Evolutionary conservation across 495 filamentous ascomycete genomes (phyloP), one percentile per base, ranked within the genome.

Genomic region (Astrothelium subdiscretum): DNA sequence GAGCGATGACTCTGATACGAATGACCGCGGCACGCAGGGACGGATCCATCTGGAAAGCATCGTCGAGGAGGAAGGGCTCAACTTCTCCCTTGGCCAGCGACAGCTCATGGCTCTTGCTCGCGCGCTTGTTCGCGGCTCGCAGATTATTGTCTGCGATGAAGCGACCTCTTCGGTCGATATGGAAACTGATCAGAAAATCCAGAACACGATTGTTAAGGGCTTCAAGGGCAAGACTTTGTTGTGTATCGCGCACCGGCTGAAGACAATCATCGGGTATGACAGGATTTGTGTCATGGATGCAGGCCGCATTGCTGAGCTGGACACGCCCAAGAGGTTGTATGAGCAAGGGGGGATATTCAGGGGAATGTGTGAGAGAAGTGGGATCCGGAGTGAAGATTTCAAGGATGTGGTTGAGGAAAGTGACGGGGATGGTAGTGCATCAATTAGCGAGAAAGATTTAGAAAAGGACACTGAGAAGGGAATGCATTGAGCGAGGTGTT

Each of bases 81-180:
- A 97, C 74, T 98, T 95, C 78, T 94, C 89, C 0, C 84, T 97
- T n/a, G 92, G 94, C 0, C 92, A 98, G 75, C 85, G 92, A 2
- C 92, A 98, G 69, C 83, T 97, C 15, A 95, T 98, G 88, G 92
- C 94, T 2, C 79, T 98, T 1, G 92, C 92, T 0, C 85, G 92
- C 0, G 92, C 92, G 0, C 82, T 97, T 1, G 92, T 97, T 0
- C 83, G 94, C 32, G 83, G 87, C 31, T 86, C 85, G 0, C 88
- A 88, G 67, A 96, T 97, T 74, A 96, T 97, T 67, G 85, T 98
- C 57, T 96, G 91, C 74, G 92, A 98, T 76, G 94, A 97, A 74
- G 92, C 94, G 0, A 98, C 92, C 0, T 89, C 85, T 3, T 87
- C 83, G 3, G 91, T 98, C 4, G 92, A 98, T 74, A 92, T 97